phyloP scores from a whole-genome alignment of 2,329 filamentous ascomycete species.

The Waltergamsia citrina region DNA sequence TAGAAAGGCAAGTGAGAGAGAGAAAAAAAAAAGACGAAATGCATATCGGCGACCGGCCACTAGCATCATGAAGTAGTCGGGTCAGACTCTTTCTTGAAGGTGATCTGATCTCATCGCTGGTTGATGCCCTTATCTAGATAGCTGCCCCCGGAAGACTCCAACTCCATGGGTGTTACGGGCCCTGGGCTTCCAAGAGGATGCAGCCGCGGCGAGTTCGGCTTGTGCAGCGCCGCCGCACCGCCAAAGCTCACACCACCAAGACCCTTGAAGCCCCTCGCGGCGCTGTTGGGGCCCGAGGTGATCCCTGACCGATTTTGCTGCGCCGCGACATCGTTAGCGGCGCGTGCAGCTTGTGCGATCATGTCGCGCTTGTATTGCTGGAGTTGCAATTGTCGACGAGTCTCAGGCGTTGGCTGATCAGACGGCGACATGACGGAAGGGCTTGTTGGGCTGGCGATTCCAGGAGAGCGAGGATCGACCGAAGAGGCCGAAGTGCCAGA shows the following conservation, averaged over 20 bases:
- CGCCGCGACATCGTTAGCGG: constrained; percentile 24
- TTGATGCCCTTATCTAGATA: constrained; percentile 18
- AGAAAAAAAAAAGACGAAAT: background rate
- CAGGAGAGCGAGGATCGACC: background rate
- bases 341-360: constrained; percentile 46
- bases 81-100: background rate
- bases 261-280: background rate
- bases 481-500: background rate
- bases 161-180: constrained; percentile 52
- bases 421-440: constrained; percentile 2
- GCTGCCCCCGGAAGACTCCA: constrained; percentile 29
- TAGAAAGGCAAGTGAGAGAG: background rate
- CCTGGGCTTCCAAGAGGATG: constrained; percentile 47
- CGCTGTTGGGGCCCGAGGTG: too few species aligned
- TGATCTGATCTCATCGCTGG: background rate
- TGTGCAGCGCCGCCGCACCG: constrained; percentile 27
- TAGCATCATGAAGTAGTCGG: background rate
- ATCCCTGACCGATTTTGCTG: too few species aligned
- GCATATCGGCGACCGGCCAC: background rate
- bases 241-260: constrained; percentile 27
- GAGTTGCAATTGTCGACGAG: constrained; percentile 39
- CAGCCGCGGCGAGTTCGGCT: constrained; percentile 40
- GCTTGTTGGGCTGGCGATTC: background rate
- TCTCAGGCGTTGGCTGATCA: constrained; percentile 22
- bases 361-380: constrained; percentile 53